Evolutionary conservation across 1,139 yeast species (phyloP).

Genomic region (Meyerozyma elateridarum): DNA sequence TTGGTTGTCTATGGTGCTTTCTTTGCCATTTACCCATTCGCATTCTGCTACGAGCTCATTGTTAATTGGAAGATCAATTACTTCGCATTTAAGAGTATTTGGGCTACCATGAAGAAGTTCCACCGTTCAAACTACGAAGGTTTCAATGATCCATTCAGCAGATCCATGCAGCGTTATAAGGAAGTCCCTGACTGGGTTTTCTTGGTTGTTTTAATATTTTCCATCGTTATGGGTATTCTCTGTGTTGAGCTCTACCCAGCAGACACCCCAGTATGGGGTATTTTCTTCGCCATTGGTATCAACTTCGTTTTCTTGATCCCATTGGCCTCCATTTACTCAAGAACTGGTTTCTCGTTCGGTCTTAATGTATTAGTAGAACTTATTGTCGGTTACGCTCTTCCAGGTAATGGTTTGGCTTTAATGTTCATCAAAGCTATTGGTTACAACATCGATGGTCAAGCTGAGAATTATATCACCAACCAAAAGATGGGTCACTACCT

Average conservation of each 20-base stretch:
- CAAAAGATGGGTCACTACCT: conserved; percentile 60
- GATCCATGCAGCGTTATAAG: conserved; percentile 13
- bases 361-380: conserved; percentile 57
- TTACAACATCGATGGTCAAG: conserved; percentile 56
- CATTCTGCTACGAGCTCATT: conserved; percentile 21
- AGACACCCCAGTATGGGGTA: conserved; percentile 52
- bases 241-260: conserved; percentile 45
- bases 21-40: conserved; percentile 55
- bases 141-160: conserved; percentile 19
- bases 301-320: conserved; percentile 54
- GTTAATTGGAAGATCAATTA: conserved; percentile 4
- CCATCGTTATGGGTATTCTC: conserved; percentile 18
- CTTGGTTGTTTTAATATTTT: conserved; percentile 11
- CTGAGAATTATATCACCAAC: conserved; percentile 51
- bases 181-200: conserved; percentile 18
- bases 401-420: conserved; percentile 59
- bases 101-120: conserved; percentile 6
- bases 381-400: conserved; percentile 58
- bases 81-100: conserved; percentile 7
- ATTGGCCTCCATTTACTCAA: conserved; percentile 42
- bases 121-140: conserved; percentile 17
- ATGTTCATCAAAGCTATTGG: conserved; percentile 58
- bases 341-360: conserved; percentile 50
- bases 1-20: conserved; percentile 51
- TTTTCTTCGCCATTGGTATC: conserved; percentile 53